Conservation (phyloP, 345 rosid species). For the Erucastrum elatum region DNA sequence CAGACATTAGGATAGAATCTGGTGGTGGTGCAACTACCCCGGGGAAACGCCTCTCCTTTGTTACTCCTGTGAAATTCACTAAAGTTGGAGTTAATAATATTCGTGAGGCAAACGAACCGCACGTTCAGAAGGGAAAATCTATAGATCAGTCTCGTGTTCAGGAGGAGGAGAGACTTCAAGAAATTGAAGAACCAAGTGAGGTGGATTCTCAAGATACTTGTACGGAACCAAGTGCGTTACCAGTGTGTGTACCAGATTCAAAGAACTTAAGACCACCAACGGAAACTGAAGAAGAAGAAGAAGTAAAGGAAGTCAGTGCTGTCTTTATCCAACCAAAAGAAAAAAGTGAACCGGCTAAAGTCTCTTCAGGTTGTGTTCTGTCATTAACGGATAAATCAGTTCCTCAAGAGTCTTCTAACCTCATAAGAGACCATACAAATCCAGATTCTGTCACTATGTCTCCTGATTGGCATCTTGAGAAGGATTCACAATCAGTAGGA, state of each 20-base stretch:
- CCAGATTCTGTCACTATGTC: constrained; percentile 39
- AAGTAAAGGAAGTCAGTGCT: constrained; percentile 19
- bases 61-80: constrained; percentile 30
- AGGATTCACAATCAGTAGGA: constrained; percentile 38
- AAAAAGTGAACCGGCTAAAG: constrained; percentile 27
- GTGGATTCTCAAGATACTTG: constrained; percentile 49
- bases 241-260: constrained; percentile 30
- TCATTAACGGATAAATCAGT: constrained; percentile 45
- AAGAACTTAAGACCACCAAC: constrained; percentile 21
- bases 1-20: constrained; percentile 50
- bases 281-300: constrained; percentile 31
- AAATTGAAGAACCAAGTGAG: constrained; percentile 40
- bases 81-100: constrained; percentile 30
- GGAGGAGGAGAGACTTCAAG: constrained; percentile 40
- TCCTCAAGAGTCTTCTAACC: constrained; percentile 41
- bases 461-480: constrained; percentile 47
- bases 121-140: constrained; percentile 38
- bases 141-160: constrained; percentile 38
- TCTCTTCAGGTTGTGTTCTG: constrained; percentile 34
- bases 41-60: constrained; percentile 40
- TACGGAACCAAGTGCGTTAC: constrained; percentile 46
- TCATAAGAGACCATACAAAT: constrained; percentile 45
- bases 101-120: constrained; percentile 19
- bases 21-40: constrained; percentile 35
- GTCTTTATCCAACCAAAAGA: constrained; percentile 38